Percentiles rank a stretch among this genome's conserved stretches.
Evolutionary conservation across 2,329 filamentous ascomycete species (phyloP).

Genomic region (Trichoderma harzianum): DNA sequence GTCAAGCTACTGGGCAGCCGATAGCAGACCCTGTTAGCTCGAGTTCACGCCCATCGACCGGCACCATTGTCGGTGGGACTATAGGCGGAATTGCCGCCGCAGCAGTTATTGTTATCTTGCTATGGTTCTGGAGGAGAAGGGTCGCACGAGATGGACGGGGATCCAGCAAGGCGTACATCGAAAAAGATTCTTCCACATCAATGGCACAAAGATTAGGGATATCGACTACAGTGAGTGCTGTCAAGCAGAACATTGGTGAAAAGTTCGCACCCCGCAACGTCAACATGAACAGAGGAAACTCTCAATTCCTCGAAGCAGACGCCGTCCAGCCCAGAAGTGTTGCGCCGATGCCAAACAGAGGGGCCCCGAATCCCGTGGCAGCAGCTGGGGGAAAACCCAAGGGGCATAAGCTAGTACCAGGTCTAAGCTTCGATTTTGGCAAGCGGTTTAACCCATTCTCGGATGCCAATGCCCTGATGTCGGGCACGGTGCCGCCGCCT

Average conservation of each 20-base stretch:
- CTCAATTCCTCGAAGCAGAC: slow-evolving; percentile 44
- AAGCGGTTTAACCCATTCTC: slow-evolving; percentile 44
- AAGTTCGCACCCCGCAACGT: slow-evolving; percentile 30
- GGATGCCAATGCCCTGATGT: slow-evolving; percentile 39
- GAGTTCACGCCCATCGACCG: slow-evolving; percentile 22
- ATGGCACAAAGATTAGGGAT: background rate
- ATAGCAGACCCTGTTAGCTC: background rate
- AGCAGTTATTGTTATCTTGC: slow-evolving; percentile 44
- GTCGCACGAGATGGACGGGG: slow-evolving; percentile 8
- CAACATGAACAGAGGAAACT: slow-evolving; percentile 51
- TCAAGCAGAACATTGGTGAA: background rate
- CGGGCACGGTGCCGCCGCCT: background rate
- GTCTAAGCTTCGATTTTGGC: slow-evolving; percentile 34
- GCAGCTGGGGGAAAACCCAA: slow-evolving; percentile 25
- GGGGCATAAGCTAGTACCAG: slow-evolving; percentile 39
- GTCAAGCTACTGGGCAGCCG: background rate
- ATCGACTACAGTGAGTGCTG: background rate
- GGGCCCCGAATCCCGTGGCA: background rate
- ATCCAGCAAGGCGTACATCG: slow-evolving; percentile 25
- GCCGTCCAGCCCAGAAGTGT: slow-evolving; percentile 41
- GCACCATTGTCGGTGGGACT: slow-evolving; percentile 49
- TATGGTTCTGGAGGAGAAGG: slow-evolving; percentile 51
- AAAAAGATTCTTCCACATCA: slow-evolving; percentile 44
- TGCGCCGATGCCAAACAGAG: background rate
- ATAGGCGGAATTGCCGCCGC: slow-evolving; percentile 45